Conservation (phyloP, 2,329 filamentous ascomycete genomes). For the Scleromitrula shiraiana region DNA sequence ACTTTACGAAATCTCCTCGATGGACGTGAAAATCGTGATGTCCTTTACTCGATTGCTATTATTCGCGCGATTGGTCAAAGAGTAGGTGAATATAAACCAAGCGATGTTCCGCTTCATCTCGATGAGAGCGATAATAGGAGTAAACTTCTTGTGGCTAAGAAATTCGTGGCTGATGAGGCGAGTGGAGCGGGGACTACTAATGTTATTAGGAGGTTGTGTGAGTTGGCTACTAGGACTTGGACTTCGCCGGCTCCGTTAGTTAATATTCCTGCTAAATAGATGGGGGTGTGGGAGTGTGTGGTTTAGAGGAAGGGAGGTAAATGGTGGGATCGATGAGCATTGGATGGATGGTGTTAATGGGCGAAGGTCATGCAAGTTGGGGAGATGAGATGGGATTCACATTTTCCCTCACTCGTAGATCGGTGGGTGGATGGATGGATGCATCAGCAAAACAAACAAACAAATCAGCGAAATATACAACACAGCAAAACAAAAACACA, state of each 20-base stretch:
- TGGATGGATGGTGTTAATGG: too few species aligned
- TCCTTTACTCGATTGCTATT: conserved; percentile 82
- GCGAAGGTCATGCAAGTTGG: too few species aligned
- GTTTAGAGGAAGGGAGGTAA: too few species aligned
- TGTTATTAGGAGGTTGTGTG: conserved; percentile 61
- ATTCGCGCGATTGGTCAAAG: conserved; percentile 66
- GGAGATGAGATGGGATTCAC: too few species aligned
- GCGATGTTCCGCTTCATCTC: conserved; percentile 47
- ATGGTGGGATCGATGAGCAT: too few species aligned
- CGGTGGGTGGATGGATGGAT: too few species aligned
- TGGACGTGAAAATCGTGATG: conserved; percentile 77
- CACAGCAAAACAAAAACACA: too few species aligned
- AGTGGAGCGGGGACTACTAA: conserved; percentile 65
- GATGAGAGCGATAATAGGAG: conserved; percentile 61
- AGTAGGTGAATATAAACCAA: conserved; percentile 50
- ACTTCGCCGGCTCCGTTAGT: conserved; percentile 11
- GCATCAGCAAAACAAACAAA: too few species aligned
- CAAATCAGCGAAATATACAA: too few species aligned
- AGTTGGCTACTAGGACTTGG: conserved; percentile 49
- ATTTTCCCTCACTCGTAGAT: too few species aligned
- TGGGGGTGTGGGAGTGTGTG: too few species aligned
- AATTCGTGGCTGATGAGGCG: conserved; percentile 60
- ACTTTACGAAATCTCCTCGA: conserved; percentile 65
- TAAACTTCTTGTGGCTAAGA: conserved; percentile 60
- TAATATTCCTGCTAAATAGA: conserved; percentile 3